A percentile compares a stretch with the other conserved stretches of the same genome.
Conservation (phyloP, 148 eudicot genomes). For the Rhododendron ovatum region DNA sequence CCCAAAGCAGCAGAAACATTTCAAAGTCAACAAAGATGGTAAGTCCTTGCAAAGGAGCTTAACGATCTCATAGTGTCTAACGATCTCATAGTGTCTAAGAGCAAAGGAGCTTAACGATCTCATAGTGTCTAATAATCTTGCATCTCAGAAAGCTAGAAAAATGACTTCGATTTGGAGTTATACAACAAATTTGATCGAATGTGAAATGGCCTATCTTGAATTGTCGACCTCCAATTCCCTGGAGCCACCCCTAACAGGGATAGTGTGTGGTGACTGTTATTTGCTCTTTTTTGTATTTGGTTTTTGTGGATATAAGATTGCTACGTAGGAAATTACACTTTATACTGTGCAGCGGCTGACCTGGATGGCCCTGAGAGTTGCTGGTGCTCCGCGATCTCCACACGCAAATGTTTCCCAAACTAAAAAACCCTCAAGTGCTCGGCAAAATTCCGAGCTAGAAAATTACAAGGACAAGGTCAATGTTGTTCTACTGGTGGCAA, state of each 20-base stretch:
- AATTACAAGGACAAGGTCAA: constrained; percentile 25
- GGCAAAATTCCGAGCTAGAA: constrained; percentile 7
- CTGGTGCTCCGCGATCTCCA: neutral
- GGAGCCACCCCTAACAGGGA: neutral
- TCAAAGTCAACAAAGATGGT: neutral
- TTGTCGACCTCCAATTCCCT: neutral
- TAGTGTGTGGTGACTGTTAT: neutral
- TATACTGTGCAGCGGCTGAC: neutral
- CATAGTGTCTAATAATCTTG: neutral
- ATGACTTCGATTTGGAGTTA: neutral
- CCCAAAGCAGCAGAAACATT: neutral
- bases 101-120: constrained; percentile 17
- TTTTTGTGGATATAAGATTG: neutral
- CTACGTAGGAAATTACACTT: neutral
- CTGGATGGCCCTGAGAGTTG: neutral
- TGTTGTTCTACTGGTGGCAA: constrained; percentile 22
- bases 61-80: constrained; percentile 10
- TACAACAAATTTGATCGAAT: neutral
- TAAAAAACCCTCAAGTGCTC: neutral
- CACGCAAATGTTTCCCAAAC: neutral
- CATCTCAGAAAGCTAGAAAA: neutral
- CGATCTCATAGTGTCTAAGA: too few species aligned
- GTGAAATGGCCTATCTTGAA: neutral
- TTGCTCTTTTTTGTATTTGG: neutral
- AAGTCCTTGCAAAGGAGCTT: constrained; percentile 19